These are phyloP conservation scores for Penicillium vulpinum DNA, from an alignment of 2,329 filamentous ascomycete genomes.

Conservation along the genomic window DNA sequence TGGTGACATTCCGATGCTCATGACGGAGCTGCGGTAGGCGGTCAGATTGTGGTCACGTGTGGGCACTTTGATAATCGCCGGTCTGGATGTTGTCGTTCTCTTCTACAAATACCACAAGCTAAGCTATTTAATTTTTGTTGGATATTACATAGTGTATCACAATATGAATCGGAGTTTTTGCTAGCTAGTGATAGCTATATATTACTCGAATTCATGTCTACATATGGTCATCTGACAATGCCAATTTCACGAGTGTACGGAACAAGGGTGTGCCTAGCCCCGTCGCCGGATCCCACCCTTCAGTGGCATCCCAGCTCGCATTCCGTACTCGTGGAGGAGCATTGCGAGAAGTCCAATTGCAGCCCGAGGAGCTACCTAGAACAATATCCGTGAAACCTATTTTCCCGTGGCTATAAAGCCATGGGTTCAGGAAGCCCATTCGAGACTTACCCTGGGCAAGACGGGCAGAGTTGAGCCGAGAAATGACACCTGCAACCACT, in stretches of 20 bases:
- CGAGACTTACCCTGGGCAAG: constrained; percentile 54
- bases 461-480: constrained; percentile 64
- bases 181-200: background rate
- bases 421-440: constrained; percentile 64
- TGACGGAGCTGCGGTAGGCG: constrained; percentile 30
- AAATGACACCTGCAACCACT: constrained; percentile 62
- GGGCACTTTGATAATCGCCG: constrained; percentile 1
- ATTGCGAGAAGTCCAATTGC: constrained; percentile 40
- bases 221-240: constrained; percentile 3
- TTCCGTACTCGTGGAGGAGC: constrained; percentile 42
- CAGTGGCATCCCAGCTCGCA: constrained; percentile 54
- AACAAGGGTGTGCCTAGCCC: constrained; percentile 42
- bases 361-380: constrained; percentile 49
- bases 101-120: background rate
- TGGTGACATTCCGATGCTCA: constrained; percentile 18
- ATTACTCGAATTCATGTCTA: background rate
- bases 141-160: background rate
- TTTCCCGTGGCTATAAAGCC: constrained; percentile 54
- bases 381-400: constrained; percentile 52
- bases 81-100: background rate
- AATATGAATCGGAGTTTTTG: background rate
- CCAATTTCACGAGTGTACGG: constrained; percentile 20
- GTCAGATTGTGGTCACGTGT: constrained; percentile 19
- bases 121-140: background rate
- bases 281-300: constrained; percentile 54